Evolutionary conservation across 2,329 filamentous ascomycete genomes (phyloP).

Genomic region (Clonostachys sp.): DNA sequence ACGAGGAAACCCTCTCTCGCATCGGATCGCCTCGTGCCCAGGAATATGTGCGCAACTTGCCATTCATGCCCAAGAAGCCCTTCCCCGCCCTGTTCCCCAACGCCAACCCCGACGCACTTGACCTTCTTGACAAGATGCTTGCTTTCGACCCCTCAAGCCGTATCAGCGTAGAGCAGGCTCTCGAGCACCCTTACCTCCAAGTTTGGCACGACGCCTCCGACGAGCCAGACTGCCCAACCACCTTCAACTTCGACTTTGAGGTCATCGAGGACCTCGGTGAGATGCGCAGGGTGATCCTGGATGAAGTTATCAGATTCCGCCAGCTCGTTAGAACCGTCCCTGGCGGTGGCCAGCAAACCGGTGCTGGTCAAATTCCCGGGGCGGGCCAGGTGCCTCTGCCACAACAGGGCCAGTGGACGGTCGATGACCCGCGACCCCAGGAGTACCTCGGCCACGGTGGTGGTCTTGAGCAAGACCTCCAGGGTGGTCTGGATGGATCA

Average conservation of each 20-base stretch:
- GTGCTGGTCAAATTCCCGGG: constrained; percentile 20
- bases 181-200: constrained; percentile 93
- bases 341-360: constrained; percentile 23
- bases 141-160: constrained; percentile 93
- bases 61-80: constrained; percentile 88
- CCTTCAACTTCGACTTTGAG: constrained; percentile 98
- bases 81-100: constrained; percentile 88
- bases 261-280: constrained; percentile 91
- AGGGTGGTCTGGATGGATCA: constrained; percentile 37
- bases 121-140: constrained; percentile 94
- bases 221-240: constrained; percentile 87
- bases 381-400: constrained; percentile 49
- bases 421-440: constrained; percentile 56
- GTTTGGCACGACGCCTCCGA: constrained; percentile 99
- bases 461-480: constrained; percentile 55
- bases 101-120: constrained; percentile 92
- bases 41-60: constrained; percentile 96
- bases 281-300: constrained; percentile 95
- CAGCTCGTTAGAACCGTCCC: constrained; percentile 50
- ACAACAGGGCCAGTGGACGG: constrained; percentile 48
- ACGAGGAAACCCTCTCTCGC: constrained; percentile 86
- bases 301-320: constrained; percentile 89
- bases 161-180: constrained; percentile 89
- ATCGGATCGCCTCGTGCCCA: constrained; percentile 95
- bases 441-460: constrained; percentile 45